Evolutionary conservation across 2,329 filamentous ascomycete genomes (phyloP), one percentile per base, ranked within the genome.

Genomic region (Hypomyces perniciosus): DNA sequence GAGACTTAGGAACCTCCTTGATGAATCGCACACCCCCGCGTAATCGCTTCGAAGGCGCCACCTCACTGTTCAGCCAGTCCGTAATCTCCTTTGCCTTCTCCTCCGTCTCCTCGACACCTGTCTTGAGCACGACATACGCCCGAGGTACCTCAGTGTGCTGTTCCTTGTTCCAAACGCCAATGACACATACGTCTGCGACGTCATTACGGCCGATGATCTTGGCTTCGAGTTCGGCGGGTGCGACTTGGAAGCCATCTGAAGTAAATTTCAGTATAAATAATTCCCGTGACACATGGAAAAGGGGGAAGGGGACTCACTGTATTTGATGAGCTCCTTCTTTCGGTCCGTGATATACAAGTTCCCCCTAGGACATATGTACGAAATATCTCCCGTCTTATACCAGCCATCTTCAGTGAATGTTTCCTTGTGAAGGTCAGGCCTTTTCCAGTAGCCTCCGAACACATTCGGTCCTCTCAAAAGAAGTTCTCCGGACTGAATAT

Each of bases 271-370:
- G 30, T 13, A 37, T 10, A 28, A 37, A 28, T 28, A 20, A 35
- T 5, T 9, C 9, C 1, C 72, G 41, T n/a, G 5, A n/a, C 8
- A 13, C 8, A 3, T 20, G 10, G 13, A 13, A 20, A 10, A 7
- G 4, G 30, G 30, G 10, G 10, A 20, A 10, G 8, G 6, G 13
- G 27, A 34, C 76, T 62, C 63, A 79, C 77, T 74, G 57, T 73
- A 75, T 57, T 76, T 76, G 61, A 76, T 74, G 49, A 76, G 84
- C 59, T 81, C 85, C 73, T 90, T 90, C 62, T 83, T 82, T 31
- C 90, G 85, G 64, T 96, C 91, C 1, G 91, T 95, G 64, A 96
- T 92, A 72, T 84, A 96, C 61, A 95, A 88, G 63, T 95, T 88
- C 30, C 87, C 87, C 45, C 87, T 77, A 42, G 78, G 72, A 62